Evolutionary conservation across 257 asterid species (phyloP).

Genomic region (Nicotiana tabacum): DNA sequence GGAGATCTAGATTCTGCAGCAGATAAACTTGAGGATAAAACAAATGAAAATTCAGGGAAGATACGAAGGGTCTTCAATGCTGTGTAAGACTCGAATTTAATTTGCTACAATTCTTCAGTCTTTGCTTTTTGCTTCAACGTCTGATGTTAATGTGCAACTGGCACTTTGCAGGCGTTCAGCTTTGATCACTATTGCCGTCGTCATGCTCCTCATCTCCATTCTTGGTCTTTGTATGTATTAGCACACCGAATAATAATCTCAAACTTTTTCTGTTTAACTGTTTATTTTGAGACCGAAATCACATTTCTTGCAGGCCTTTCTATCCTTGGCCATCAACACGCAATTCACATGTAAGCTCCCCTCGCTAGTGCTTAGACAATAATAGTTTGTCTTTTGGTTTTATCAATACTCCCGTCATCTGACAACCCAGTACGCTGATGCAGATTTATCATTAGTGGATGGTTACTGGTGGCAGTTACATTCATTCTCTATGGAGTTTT

Average conservation of each 20-base stretch:
- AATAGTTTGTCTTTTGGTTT: not conserved
- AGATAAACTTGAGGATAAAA: conserved; percentile 55
- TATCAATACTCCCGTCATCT: conserved; percentile 6
- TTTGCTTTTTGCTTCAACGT: conserved; percentile 5
- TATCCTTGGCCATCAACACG: conserved; percentile 70
- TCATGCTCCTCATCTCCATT: conserved; percentile 77
- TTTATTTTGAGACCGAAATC: not conserved
- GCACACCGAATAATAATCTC: not conserved
- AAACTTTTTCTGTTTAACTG: not conserved
- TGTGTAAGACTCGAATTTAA: conserved; percentile 47
- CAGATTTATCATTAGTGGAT: conserved; percentile 92
- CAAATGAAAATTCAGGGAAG: conserved; percentile 59
- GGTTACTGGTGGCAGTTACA: conserved; percentile 85
- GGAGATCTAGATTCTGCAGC: conserved; percentile 70
- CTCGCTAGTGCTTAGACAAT: not conserved
- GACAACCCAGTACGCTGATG: conserved; percentile 14
- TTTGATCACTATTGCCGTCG: conserved; percentile 60
- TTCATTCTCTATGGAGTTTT: conserved; percentile 84
- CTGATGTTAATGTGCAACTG: conserved; percentile 12
- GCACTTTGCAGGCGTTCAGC: conserved; percentile 54
- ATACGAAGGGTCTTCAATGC: conserved; percentile 56
- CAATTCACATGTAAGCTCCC: conserved; percentile 60
- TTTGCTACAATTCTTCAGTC: not conserved
- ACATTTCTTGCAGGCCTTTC: conserved; percentile 56
- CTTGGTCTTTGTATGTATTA: conserved; percentile 78